A percentile compares a stretch with the other conserved stretches of the same genome.
These are phyloP conservation scores for Ogataea angusta DNA, from an alignment of 805 yeast genomes.

Conservation along the genomic window DNA sequence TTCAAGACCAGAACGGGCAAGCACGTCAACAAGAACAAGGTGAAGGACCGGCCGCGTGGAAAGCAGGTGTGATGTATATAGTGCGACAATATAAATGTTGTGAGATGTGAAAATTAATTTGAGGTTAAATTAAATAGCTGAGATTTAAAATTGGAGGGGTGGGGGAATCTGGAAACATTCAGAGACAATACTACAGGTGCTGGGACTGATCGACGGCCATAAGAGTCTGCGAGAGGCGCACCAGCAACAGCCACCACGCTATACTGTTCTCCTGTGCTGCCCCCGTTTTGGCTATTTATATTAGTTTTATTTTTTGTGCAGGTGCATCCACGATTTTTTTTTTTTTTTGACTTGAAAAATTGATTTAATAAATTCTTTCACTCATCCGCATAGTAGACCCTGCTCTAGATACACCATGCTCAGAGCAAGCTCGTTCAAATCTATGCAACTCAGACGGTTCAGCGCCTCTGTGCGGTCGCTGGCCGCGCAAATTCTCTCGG, in stretches of 20 bases:
- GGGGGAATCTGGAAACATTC: not conserved
- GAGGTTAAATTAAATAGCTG: too few species aligned
- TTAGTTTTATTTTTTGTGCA: too few species aligned
- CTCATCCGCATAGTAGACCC: constrained; percentile 2
- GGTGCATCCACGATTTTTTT: not conserved
- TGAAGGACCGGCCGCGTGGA: constrained; percentile 89
- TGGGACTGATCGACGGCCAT: too few species aligned
- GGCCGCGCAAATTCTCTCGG: constrained; percentile 40
- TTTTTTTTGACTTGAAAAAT: constrained; percentile 10
- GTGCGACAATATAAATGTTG: constrained; percentile 9
- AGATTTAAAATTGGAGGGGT: not conserved
- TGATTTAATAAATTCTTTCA: constrained; percentile 1
- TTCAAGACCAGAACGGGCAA: constrained; percentile 93
- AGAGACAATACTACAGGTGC: too few species aligned
- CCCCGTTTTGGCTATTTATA: too few species aligned
- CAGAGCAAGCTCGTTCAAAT: constrained; percentile 10
- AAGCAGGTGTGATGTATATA: constrained; percentile 33
- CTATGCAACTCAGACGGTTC: constrained; percentile 13
- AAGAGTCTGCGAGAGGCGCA: too few species aligned
- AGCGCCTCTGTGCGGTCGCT: constrained; percentile 15
- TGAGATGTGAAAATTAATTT: not conserved
- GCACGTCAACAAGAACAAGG: constrained; percentile 77
- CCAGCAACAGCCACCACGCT: too few species aligned
- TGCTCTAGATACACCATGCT: constrained; percentile 5
- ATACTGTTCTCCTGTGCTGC: too few species aligned